phyloP scores from a whole-genome alignment of 805 yeast species.

The Cyberlindnera subsufficiens region DNA sequence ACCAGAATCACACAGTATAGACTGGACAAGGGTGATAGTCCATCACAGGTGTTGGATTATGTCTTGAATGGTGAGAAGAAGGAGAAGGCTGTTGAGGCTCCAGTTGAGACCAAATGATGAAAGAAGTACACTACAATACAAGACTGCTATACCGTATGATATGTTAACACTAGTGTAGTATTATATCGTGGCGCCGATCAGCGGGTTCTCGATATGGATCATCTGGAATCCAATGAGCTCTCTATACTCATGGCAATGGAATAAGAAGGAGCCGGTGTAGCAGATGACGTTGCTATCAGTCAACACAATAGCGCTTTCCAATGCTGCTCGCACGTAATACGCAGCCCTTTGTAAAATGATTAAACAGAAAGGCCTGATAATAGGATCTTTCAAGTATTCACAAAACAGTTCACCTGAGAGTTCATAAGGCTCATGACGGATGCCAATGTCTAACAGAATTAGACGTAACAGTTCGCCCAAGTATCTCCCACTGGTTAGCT shows the following conservation, averaged over 20 bases:
- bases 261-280: slow-evolving; percentile 47
- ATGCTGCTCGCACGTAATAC: slow-evolving; percentile 8
- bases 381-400: not conserved
- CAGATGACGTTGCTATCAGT: slow-evolving; percentile 27
- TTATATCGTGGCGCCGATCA: too few species aligned
- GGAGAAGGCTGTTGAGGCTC: not conserved
- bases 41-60: slow-evolving; percentile 51
- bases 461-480: slow-evolving; percentile 47
- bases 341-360: slow-evolving; percentile 6
- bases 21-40: slow-evolving; percentile 53
- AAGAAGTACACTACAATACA: not conserved
- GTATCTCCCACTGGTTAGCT: slow-evolving; percentile 50
- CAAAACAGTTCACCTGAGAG: slow-evolving; percentile 2
- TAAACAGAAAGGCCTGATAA: not conserved
- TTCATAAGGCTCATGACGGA: slow-evolving; percentile 2
- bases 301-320: not conserved
- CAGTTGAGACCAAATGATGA: not conserved
- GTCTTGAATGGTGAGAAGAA: slow-evolving; percentile 41
- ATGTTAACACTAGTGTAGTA: too few species aligned
- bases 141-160: too few species aligned
- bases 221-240: slow-evolving; percentile 15
- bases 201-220: too few species aligned
- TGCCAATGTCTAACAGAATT: not conserved
- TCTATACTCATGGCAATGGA: slow-evolving; percentile 31
- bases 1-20: slow-evolving; percentile 68